Base-by-base conservation (phyloP, 441 rosid species). In the Brassica hybrid region DNA sequence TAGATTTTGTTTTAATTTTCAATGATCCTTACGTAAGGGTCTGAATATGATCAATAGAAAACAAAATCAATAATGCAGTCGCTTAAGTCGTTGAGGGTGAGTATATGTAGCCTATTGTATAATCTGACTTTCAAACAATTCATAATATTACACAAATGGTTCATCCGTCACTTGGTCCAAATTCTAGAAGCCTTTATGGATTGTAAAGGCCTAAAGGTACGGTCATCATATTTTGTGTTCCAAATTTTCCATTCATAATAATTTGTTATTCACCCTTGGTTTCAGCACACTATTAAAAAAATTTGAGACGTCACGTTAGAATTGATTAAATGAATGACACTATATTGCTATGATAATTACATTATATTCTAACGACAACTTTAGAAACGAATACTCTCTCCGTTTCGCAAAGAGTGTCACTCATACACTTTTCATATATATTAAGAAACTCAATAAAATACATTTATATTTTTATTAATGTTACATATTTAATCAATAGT, bases 51-150 rank as follows among this genome's bases (percentile, higher is more conserved):
- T 34, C 59, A 76, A 30, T 45, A 59, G 69, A 32, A 65, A 60
- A 67, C 73, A 66, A 72, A 66, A 66, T 12, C 21, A 34, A 58
- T 66, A 78, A 11, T 34, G 38, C 50, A 78, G 63, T 78, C 76
- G 23, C 30, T 65, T 52, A 65, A 71, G 80, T 77, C 72, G 80
- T 71, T 25, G 76, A 66, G 67, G 48, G 72, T 65, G 68, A 65
- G 76, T 76, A 43, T 65, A 8, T 17, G 60, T 56, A 56, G 80
- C n/a, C 68, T 65, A 27, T 57, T n/a, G 67, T 14, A 71, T 11
- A 66, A 16, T 63, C 62, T 52, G 59, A 70, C 65, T 69, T 61
- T 34, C 34, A 30, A 68, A 66, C 5, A 34, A 16, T 23, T 62
- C 58, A 11, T 62, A 21, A 69, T 50, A 52, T 62, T 16, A 54